Base-by-base conservation (phyloP, 2,329 filamentous ascomycete species). In the Fusarium anguioides region DNA sequence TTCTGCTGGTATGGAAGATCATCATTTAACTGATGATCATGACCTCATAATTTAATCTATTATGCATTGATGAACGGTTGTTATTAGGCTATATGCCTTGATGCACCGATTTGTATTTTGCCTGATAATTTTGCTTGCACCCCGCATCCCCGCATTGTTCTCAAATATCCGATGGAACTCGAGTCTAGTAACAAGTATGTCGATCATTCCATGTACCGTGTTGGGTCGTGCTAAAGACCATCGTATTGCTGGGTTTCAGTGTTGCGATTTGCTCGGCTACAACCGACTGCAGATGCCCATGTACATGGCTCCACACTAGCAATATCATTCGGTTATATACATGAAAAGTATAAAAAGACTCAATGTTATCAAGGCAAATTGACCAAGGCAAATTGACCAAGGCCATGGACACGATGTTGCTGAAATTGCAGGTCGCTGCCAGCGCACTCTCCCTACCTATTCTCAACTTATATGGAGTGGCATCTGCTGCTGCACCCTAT, bases 261-360 rank as follows among this genome's bases (percentile, higher is more conserved):
- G 12, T 10, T 23, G 14, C 4, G 0, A 60, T 60, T 60, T 52
- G 37, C 18, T 52, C 54, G 57, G 54, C 37, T 60, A 52, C 42
- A 24, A 1, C 2, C 11, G 31, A 7, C 27, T 20, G 21, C 33
- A 42, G 40, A 26, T 23, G 20, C 9, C 6, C 20, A 9, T 18
- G 35, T 36, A 21, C 10, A n/a, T 2, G 6, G 18, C 37, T 35
- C 54, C 44, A 33, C 26, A 44, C 2, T 4, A 8, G 12, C 3
- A 14, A 24, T 4, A 6, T 4, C 5, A 21, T n/a, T 9, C 12
- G 15, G 1, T 29, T 3, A 6, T 15, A 2, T 4, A 9, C 5
- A 4, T n/a, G 5, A 3, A 6, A 31, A 36, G 10, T 59, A 59
- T 60, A 60, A 36, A 36, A 5, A 6, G 1, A 5, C 6, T 4